Evolutionary conservation across 2,329 filamentous ascomycete species (phyloP), one percentile per base, ranked within the genome.

Genomic region (Penicillium sp.): DNA sequence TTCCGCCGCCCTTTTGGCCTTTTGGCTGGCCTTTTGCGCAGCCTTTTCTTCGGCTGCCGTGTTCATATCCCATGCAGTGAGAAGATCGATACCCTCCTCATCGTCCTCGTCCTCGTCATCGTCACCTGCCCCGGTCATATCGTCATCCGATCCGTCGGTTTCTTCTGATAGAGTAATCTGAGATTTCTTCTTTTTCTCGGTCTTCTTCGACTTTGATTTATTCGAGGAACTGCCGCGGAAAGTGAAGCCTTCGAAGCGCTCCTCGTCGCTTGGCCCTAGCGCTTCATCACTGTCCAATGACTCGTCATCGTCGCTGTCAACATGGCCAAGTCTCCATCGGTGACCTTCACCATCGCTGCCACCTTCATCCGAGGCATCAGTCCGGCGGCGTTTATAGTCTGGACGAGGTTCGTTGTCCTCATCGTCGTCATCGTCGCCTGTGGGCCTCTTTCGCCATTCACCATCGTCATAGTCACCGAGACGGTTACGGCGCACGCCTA

Each of bases 281-380:
- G 91, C 90, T 61, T 94, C 88, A 64, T 87, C 84, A 56, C 81
- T 85, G 63, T 87, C 83, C 47, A 88, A 73, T 52, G 85, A 82
- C 46, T 79, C 82, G 59, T 87, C 84, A 52, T 85, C 78, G 45
- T 85, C 82, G 39, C 78, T 80, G 42, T 78, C 80, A 24, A 84
- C 81, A 41, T 82, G 73, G 26, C 90, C 90, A 43, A 95, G 75
- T 43, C 79, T 84, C 89, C 89, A 95, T 62, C 87, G 83, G 60
- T 94, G 87, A 24, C 89, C 90, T 51, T 90, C 87, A 51, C 85
- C 88, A 63, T 95, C 90, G 57, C 85, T 90, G 8, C 87, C 88
- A 54, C 84, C 82, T 49, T 90, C 73, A 11, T 65, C 67, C 40
- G 66, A 68, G 27, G 67, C 69, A 25, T 62, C 61, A 13, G 63